Percentiles rank a stretch among this genome's conserved stretches.
Conservation (phyloP, 2,329 filamentous ascomycete species). For the Fusarium verticillioides region DNA sequence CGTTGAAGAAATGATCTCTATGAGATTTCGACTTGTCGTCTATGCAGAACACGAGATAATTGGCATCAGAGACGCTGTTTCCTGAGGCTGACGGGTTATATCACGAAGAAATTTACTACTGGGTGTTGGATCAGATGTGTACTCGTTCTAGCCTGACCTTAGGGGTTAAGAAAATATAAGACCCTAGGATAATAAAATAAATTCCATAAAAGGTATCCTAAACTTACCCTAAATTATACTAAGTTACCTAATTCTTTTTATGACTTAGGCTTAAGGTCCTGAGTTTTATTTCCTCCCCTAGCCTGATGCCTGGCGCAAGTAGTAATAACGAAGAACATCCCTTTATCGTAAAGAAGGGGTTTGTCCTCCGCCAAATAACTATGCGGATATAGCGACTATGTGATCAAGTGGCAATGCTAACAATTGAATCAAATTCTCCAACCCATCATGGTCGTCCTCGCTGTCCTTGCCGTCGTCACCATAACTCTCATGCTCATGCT, state of each 20-base stretch:
- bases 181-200: too few species aligned
- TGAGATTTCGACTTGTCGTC: too few species aligned
- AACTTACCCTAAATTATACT: too few species aligned
- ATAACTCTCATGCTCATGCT: too few species aligned
- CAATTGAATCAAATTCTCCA: background rate
- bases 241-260: too few species aligned
- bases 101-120: background rate
- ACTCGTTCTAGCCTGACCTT: background rate
- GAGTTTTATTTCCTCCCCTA: too few species aligned
- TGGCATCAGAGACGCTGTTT: accelerated
- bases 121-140: background rate
- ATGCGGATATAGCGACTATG: accelerated
- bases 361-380: accelerated
- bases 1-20: too few species aligned
- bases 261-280: too few species aligned
- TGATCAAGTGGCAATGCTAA: background rate
- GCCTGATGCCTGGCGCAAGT: background rate
- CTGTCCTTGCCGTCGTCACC: accelerated
- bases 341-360: accelerated
- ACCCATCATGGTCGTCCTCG: background rate
- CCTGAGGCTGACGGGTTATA: accelerated
- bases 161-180: too few species aligned
- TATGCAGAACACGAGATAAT: accelerated
- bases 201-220: too few species aligned
- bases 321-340: background rate